Evolutionary conservation across 768 basidiomycete genomes (phyloP).

Genomic region (Rhizopogon vulgaris): DNA sequence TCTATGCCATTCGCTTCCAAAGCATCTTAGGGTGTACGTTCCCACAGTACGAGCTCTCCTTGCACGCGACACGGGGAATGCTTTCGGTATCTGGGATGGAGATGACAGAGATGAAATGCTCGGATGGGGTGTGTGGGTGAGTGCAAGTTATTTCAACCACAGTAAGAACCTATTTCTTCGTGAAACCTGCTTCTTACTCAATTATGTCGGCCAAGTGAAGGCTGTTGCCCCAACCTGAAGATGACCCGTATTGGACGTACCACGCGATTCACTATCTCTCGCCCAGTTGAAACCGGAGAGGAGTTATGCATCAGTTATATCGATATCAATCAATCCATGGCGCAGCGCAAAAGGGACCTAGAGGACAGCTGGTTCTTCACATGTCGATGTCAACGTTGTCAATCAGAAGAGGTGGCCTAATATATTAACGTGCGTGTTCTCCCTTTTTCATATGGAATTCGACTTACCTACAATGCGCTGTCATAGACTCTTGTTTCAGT

Average conservation of each 20-base stretch:
- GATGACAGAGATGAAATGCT: slow-evolving; percentile 48
- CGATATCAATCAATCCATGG: slow-evolving; percentile 25
- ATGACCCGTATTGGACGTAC: slow-evolving; percentile 40
- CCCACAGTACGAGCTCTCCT: slow-evolving; percentile 48
- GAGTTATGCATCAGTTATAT: slow-evolving; percentile 58
- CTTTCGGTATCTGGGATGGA: slow-evolving; percentile 65
- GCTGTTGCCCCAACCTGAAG: slow-evolving; percentile 46
- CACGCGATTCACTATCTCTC: slow-evolving; percentile 41
- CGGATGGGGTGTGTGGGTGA: slow-evolving; percentile 58
- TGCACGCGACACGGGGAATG: slow-evolving; percentile 57
- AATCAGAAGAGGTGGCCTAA: slow-evolving; percentile 10
- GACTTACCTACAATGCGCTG: neutral
- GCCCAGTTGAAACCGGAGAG: slow-evolving; percentile 40
- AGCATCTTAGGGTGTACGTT: slow-evolving; percentile 28
- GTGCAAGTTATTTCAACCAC: slow-evolving; percentile 66
- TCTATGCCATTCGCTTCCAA: slow-evolving; percentile 32
- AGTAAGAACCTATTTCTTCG: slow-evolving; percentile 28
- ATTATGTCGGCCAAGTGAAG: slow-evolving; percentile 22
- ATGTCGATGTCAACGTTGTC: slow-evolving; percentile 45
- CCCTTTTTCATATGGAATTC: neutral
- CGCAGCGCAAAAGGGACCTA: slow-evolving; percentile 35
- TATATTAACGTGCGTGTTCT: neutral
- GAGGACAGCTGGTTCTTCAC: slow-evolving; percentile 51
- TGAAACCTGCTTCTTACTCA: neutral
- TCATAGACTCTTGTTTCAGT: neutral